phyloP scores from a whole-genome alignment of 495 filamentous ascomycete species.

The Penicillium angulare region DNA sequence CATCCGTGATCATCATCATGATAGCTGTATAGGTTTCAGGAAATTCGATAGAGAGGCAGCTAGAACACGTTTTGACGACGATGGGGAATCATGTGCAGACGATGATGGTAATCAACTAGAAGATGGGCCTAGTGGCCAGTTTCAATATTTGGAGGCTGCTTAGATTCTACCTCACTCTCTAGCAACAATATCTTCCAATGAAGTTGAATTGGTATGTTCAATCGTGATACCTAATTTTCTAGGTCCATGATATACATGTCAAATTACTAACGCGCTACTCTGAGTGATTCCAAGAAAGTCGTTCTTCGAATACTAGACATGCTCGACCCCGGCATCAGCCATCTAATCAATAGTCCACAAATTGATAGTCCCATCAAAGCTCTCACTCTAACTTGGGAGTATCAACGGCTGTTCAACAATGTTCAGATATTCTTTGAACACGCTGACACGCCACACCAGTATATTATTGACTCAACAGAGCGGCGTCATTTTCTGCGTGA shows the following conservation, averaged over 20 bases:
- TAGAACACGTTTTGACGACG: slow-evolving; percentile 5
- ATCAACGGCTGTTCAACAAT: slow-evolving; percentile 25
- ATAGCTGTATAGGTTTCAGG: slow-evolving; percentile 24
- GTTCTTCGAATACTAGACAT: slow-evolving; percentile 18
- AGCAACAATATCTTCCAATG: neutral
- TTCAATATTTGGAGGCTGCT: slow-evolving; percentile 18
- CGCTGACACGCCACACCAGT: slow-evolving; percentile 15
- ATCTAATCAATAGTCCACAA: slow-evolving; percentile 12
- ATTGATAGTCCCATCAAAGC: slow-evolving; percentile 26
- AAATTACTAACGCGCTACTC: too few species aligned
- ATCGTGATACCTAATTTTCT: too few species aligned
- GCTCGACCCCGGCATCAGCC: slow-evolving; percentile 19
- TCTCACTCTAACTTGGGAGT: slow-evolving; percentile 22
- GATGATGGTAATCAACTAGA: slow-evolving; percentile 11
- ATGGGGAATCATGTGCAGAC: slow-evolving; percentile 11
- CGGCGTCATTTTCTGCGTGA: slow-evolving; percentile 22
- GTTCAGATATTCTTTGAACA: slow-evolving; percentile 22
- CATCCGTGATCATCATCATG: slow-evolving; percentile 16
- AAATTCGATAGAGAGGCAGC: slow-evolving; percentile 23
- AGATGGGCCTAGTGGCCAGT: slow-evolving; percentile 1
- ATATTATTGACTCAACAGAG: slow-evolving; percentile 28
- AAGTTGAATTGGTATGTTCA: slow-evolving; percentile 9
- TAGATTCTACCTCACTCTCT: slow-evolving; percentile 22
- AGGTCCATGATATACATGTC: too few species aligned
- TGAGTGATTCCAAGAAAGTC: slow-evolving; percentile 22